Conservation (phyloP, 2,329 filamentous ascomycete genomes). For the Pyricularia sp. region DNA sequence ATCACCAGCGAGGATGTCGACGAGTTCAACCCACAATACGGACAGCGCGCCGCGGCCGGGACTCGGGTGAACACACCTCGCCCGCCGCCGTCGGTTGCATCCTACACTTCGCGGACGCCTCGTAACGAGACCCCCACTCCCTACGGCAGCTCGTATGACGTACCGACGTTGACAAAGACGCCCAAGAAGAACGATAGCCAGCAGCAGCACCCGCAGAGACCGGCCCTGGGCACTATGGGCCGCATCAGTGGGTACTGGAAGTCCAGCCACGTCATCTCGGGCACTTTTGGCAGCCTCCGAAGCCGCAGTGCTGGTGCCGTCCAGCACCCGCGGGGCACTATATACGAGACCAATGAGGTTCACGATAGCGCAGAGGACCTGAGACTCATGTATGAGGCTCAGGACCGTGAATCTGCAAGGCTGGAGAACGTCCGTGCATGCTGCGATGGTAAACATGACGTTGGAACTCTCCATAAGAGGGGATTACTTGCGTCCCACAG, state of each 20-base stretch:
- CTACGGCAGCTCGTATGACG: conserved; percentile 34
- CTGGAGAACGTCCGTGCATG: conserved; percentile 95
- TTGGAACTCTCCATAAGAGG: conserved; percentile 46
- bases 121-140: conserved; percentile 53
- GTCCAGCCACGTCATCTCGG: conserved; percentile 32
- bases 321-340: conserved; percentile 22
- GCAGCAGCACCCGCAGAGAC: conserved; percentile 11
- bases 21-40: conserved; percentile 70
- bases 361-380: conserved; percentile 79
- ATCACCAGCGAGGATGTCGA: conserved; percentile 55
- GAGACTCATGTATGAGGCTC: conserved; percentile 66
- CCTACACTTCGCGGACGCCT: conserved; percentile 67
- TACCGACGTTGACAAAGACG: conserved; percentile 48
- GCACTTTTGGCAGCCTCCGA: conserved; percentile 44
- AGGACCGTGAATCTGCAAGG: conserved; percentile 66
- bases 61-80: conserved; percentile 29
- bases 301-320: conserved; percentile 35
- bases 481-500: conserved; percentile 25
- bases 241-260: conserved; percentile 54
- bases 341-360: conserved; percentile 46
- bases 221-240: conserved; percentile 38
- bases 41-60: not conserved
- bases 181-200: conserved; percentile 22
- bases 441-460: conserved; percentile 90
- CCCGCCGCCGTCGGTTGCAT: conserved; percentile 60